A percentile compares a stretch with the other conserved stretches of the same genome.
These are phyloP conservation scores for Podospora tetraspora DNA, from an alignment of 495 filamentous ascomycete genomes.

Conservation along the genomic window DNA sequence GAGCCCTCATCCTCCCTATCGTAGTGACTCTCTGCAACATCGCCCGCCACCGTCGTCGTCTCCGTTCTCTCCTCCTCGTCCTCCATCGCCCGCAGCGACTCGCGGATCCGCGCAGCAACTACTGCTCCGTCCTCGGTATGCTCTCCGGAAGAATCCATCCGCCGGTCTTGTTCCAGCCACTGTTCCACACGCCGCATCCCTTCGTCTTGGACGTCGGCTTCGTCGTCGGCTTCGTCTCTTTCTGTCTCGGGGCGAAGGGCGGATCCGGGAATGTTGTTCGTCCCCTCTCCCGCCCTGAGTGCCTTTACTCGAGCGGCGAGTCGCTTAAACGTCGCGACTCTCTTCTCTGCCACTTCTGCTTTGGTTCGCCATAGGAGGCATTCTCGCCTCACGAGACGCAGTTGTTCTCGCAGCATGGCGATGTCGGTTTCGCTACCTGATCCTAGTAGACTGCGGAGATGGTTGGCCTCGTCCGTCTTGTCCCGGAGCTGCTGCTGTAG, in stretches of 20 bases:
- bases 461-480: slow-evolving; percentile 37
- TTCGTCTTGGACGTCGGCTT: background rate
- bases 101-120: slow-evolving; percentile 16
- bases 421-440: slow-evolving; percentile 34
- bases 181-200: background rate
- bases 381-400: slow-evolving; percentile 42
- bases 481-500: slow-evolving; percentile 40
- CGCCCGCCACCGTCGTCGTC: background rate
- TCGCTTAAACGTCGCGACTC: slow-evolving; percentile 35
- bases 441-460: slow-evolving; percentile 39
- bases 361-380: slow-evolving; percentile 43
- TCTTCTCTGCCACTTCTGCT: slow-evolving; percentile 48
- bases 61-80: background rate
- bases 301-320: slow-evolving; percentile 23
- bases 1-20: background rate
- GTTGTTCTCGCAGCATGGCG: slow-evolving; percentile 39
- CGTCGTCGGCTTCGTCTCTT: background rate
- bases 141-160: background rate
- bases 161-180: background rate
- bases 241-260: background rate
- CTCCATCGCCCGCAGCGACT: slow-evolving; percentile 9
- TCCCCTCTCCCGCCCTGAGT: background rate
- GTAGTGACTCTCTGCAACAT: background rate
- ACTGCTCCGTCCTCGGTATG: slow-evolving; percentile 17
- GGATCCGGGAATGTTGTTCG: background rate